Conservation (phyloP, 768 basidiomycete genomes). For the Tricholoma furcatifolium region DNA sequence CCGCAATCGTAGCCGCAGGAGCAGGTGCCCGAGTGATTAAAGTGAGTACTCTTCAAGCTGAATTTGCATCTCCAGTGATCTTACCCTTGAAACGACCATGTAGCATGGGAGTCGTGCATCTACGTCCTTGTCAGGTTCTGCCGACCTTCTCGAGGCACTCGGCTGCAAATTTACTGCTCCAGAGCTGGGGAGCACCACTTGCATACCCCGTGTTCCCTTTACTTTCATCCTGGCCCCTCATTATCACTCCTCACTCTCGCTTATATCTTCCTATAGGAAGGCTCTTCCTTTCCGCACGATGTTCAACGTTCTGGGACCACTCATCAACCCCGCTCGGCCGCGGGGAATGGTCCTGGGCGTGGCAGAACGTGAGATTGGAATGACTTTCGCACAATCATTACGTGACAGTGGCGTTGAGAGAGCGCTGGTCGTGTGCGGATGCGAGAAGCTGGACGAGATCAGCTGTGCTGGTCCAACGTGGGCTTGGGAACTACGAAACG, state of each 20-base stretch:
- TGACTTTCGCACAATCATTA: constrained; percentile 76
- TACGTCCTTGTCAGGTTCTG: constrained; percentile 92
- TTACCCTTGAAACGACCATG: constrained; percentile 3
- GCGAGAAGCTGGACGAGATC: constrained; percentile 92
- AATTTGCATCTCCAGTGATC: not conserved
- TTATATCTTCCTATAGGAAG: constrained; percentile 81
- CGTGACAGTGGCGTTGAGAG: constrained; percentile 72
- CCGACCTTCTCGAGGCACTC: constrained; percentile 85
- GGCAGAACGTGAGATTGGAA: constrained; percentile 76
- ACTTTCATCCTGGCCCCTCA: constrained; percentile 92
- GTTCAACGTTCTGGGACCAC: constrained; percentile 93
- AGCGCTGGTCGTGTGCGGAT: constrained; percentile 92
- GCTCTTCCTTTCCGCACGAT: constrained; percentile 92
- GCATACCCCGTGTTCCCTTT: constrained; percentile 74
- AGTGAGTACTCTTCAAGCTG: constrained; percentile 36
- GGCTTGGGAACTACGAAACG: constrained; percentile 79
- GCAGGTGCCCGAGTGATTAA: constrained; percentile 93
- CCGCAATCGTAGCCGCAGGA: constrained; percentile 91
- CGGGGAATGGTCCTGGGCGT: constrained; percentile 91
- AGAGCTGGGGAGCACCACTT: constrained; percentile 51
- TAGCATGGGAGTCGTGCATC: constrained; percentile 92
- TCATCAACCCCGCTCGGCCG: constrained; percentile 89
- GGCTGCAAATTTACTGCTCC: constrained; percentile 74
- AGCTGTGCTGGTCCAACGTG: constrained; percentile 89
- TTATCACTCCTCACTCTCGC: constrained; percentile 85